Conservation (phyloP, 768 basidiomycete species). For the Lactarius sanguifluus region DNA sequence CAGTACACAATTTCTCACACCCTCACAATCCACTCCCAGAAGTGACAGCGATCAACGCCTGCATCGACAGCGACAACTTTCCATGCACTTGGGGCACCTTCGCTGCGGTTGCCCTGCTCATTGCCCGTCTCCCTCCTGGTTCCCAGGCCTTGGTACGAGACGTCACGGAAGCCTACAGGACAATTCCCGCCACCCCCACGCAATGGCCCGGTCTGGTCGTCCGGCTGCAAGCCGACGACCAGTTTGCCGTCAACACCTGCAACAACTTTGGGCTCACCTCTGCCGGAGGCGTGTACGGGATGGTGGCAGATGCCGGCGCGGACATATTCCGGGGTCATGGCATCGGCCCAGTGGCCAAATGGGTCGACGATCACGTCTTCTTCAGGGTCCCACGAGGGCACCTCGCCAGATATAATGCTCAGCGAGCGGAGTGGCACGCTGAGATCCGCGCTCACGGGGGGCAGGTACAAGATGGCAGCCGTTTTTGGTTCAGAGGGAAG, state of each 20-base stretch:
- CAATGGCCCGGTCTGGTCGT: not conserved
- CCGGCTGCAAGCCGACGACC: not conserved
- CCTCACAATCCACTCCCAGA: slow-evolving; percentile 19
- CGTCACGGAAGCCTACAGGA: not conserved
- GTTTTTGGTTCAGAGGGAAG: too few relatives aligned
- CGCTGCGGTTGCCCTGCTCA: too few relatives aligned
- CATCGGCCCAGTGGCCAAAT: not conserved
- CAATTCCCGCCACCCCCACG: not conserved
- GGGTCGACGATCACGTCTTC: too few relatives aligned
- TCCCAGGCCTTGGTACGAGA: not conserved
- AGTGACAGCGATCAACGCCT: not conserved
- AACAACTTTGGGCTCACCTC: too few relatives aligned
- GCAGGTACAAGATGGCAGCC: too few relatives aligned
- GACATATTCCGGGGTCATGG: slow-evolving; percentile 27
- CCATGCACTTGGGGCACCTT: not conserved
- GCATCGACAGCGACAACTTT: not conserved
- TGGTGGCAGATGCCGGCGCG: too few relatives aligned
- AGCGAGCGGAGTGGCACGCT: too few relatives aligned
- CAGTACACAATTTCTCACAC: slow-evolving; percentile 43
- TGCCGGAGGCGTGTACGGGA: too few relatives aligned
- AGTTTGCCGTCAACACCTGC: not conserved
- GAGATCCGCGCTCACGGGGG: too few relatives aligned
- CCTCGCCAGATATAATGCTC: too few relatives aligned
- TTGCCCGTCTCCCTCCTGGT: too few relatives aligned
- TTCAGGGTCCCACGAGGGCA: too few relatives aligned